These are phyloP conservation scores for Ploettnerulaceae sp. DNA, from an alignment of 2,329 filamentous ascomycete species.

Conservation along the genomic window DNA sequence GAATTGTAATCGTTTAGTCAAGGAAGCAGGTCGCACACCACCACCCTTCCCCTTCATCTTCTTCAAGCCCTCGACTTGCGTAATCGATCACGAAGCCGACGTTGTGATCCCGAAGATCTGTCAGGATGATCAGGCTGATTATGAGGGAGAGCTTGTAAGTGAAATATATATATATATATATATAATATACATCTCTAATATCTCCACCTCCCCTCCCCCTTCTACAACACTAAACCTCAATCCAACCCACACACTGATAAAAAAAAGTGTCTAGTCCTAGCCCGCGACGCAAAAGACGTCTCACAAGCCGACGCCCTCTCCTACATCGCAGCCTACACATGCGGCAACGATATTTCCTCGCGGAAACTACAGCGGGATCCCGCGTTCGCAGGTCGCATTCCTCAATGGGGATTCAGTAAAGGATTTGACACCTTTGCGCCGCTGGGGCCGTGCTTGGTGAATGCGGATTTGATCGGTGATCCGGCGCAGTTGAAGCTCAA, in stretches of 20 bases:
- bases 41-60: conserved; percentile 48
- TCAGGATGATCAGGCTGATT: conserved; percentile 37
- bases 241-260: too few relatives aligned
- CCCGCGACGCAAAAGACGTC: conserved; percentile 34
- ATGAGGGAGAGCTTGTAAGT: conserved; percentile 19
- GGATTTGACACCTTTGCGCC: conserved; percentile 43
- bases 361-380: conserved; percentile 50
- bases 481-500: conserved; percentile 26
- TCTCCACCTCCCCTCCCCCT: conserved; percentile 33
- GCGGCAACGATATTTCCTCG: conserved; percentile 52
- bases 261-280: conserved; percentile 44
- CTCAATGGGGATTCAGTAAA: conserved; percentile 42
- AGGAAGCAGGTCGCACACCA: conserved; percentile 45
- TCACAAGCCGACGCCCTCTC: conserved; percentile 12
- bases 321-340: conserved; percentile 37
- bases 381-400: conserved; percentile 35
- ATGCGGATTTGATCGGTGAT: conserved; percentile 11
- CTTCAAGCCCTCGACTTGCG: conserved; percentile 43
- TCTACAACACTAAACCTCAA: too few relatives aligned
- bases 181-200: too few relatives aligned
- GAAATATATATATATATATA: too few relatives aligned
- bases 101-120: conserved; percentile 45
- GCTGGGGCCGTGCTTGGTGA: conserved; percentile 40
- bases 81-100: conserved; percentile 34
- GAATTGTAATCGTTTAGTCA: too few relatives aligned